Evolutionary conservation across 1,139 yeast genomes (phyloP).

Genomic region (Candida pseudocylindracea): DNA sequence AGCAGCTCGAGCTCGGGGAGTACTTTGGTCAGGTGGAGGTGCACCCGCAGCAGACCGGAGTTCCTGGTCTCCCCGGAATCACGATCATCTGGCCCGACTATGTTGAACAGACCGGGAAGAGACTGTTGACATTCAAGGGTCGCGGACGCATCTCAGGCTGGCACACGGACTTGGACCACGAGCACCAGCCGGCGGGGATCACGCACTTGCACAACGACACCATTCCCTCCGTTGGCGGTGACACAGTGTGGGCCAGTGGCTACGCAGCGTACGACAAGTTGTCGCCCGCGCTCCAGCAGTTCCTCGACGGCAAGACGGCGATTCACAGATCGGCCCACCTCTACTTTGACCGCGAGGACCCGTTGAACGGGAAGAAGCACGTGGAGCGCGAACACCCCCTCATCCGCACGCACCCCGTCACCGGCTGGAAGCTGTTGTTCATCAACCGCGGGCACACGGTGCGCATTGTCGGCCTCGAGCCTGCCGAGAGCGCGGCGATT

Average conservation of each 20-base stretch:
- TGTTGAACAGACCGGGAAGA: not conserved
- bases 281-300: slow-evolving; percentile 22
- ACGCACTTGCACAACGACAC: slow-evolving; percentile 24
- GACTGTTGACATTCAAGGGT: not conserved
- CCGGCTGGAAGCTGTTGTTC: slow-evolving; percentile 27
- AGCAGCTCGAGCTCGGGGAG: slow-evolving; percentile 19
- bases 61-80: not conserved
- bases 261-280: slow-evolving; percentile 27
- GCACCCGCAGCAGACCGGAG: slow-evolving; percentile 13
- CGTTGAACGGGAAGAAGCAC: slow-evolving; percentile 16
- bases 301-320: slow-evolving; percentile 25
- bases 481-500: slow-evolving; percentile 13
- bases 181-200: slow-evolving; percentile 22
- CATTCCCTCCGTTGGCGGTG: slow-evolving; percentile 24
- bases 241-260: slow-evolving; percentile 26
- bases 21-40: slow-evolving; percentile 23
- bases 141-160: slow-evolving; percentile 5
- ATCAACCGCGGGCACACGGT: slow-evolving; percentile 20
- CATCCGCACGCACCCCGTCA: slow-evolving; percentile 29
- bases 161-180: slow-evolving; percentile 27
- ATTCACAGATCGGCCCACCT: slow-evolving; percentile 19
- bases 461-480: slow-evolving; percentile 20
- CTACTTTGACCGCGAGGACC: slow-evolving; percentile 18
- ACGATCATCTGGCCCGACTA: not conserved
- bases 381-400: slow-evolving; percentile 21